Base-by-base conservation (phyloP, 495 filamentous ascomycete genomes). In the Aspergillus conjunctus region DNA sequence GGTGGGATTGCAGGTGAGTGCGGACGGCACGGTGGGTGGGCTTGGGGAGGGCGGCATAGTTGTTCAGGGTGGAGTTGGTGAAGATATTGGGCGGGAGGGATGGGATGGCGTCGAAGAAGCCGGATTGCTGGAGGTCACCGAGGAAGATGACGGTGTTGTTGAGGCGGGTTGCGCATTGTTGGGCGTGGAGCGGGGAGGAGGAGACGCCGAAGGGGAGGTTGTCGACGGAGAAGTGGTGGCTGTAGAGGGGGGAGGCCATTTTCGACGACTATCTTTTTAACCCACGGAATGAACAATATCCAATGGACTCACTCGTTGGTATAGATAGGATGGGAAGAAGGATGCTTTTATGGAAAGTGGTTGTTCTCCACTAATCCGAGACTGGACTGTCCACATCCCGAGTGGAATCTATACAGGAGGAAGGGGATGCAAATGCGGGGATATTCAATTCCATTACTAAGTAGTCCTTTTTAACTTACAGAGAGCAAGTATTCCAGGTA, bases 171-270 rank as follows among this genome's bases (percentile, higher is more conserved):
- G 65, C 70, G 58, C 68, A 68, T 68, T 70, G 70, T 4, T 79
- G 85, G 39, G 76, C 68, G 66, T 85, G 75, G 10, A 64, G 56
- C 6, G 77, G 54, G 2, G 86, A 90, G 18, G 78, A 83, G 63
- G 93, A 87, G 61, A 95, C 86, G 58, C 91, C 91, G 71, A 93
- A 93, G 8, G 92, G 92, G 60, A 96, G 86, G 72, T 97, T 96
- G 62, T 83, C 76, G 41, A 95, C 73, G 15, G 91, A 71, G 56
- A 72, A 75, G 20, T 71, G 70, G 33, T 59, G 61, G 43, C 54
- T 61, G 39, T 69, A 71, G 2, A 61, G 55, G 5, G 65, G 51
- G 49, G 68, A 72, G 14, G 67, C 60, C 68, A 72, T 73, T 54
- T 50, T 59, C n/a, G n/a, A n/a, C n/a, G n/a, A 4, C 7, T 45